Evolutionary conservation across 1,139 yeast genomes (phyloP).

Genomic region (Barnettozyma hawaiiensis): DNA sequence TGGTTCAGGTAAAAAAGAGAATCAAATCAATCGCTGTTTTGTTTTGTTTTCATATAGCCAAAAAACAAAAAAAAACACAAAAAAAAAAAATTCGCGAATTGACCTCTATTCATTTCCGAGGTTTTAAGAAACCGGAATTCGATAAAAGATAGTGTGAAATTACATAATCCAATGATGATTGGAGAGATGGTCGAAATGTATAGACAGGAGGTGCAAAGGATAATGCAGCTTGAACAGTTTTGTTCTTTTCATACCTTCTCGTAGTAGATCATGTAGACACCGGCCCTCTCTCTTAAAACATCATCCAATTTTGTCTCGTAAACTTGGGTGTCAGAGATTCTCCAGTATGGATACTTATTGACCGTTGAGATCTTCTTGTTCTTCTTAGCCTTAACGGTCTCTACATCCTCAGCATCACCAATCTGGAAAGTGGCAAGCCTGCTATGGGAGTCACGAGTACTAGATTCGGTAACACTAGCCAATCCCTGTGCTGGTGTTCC

Average conservation of each 20-base stretch:
- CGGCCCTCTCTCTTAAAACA: constrained; percentile 62
- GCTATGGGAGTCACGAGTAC: neutral
- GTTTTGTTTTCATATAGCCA: too few species aligned
- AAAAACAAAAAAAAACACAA: too few species aligned
- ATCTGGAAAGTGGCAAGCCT: neutral
- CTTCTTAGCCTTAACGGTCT: constrained; percentile 7
- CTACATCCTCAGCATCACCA: neutral
- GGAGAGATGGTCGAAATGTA: too few species aligned
- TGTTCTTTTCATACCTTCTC: constrained; percentile 41
- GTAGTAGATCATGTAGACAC: constrained; percentile 79
- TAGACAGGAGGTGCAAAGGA: too few species aligned
- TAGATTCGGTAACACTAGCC: constrained; percentile 3
- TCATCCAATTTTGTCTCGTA: constrained; percentile 56
- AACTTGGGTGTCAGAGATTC: constrained; percentile 70
- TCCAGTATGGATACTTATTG: constrained; percentile 71
- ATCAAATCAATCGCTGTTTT: too few species aligned
- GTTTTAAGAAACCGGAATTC: too few species aligned
- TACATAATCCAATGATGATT: neutral
- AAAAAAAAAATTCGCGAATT: too few species aligned
- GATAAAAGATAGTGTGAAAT: too few species aligned
- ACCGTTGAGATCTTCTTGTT: constrained; percentile 45
- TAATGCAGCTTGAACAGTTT: too few species aligned
- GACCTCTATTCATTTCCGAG: too few species aligned
- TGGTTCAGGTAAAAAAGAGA: too few species aligned
- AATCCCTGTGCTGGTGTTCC: neutral